Evolutionary conservation across 495 filamentous ascomycete species (phyloP).

Genomic region (Aspergillus affinis): DNA sequence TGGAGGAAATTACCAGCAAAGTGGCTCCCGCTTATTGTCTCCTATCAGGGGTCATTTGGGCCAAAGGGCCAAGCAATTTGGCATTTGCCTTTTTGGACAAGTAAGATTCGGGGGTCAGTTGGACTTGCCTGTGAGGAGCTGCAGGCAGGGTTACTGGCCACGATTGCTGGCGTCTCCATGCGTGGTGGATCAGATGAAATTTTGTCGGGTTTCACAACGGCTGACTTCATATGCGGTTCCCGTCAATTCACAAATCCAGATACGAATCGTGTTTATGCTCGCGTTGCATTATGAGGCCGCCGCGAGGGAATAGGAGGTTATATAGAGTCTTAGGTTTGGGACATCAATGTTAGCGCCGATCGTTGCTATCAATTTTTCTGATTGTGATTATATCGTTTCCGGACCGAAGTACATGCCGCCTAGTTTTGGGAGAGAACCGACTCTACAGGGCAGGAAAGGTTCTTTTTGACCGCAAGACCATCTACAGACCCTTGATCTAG

Average conservation of each 20-base stretch:
- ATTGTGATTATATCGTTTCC: background rate
- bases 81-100: conserved; percentile 22
- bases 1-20: conserved; percentile 7
- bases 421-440: background rate
- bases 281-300: conserved; percentile 2
- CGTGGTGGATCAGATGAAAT: conserved; percentile 45
- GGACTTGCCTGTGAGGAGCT: conserved; percentile 14
- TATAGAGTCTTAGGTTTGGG: background rate
- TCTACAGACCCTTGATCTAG: background rate
- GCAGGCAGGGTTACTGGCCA: conserved; percentile 8
- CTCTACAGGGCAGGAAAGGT: background rate
- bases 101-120: conserved; percentile 24
- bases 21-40: conserved; percentile 13
- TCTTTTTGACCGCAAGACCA: background rate
- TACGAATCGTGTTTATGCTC: conserved; percentile 32
- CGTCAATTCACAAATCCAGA: conserved; percentile 36
- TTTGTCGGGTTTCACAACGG: conserved; percentile 45
- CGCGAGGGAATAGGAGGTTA: conserved; percentile 1
- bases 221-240: conserved; percentile 44
- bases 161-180: conserved; percentile 25
- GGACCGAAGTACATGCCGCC: background rate
- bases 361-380: background rate
- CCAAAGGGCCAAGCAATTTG: conserved; percentile 21
- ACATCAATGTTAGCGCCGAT: background rate
- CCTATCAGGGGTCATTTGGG: conserved; percentile 24